Evolutionary conservation across 2,329 filamentous ascomycete genomes (phyloP).

Genomic region (Pleurostoma richardsiae): DNA sequence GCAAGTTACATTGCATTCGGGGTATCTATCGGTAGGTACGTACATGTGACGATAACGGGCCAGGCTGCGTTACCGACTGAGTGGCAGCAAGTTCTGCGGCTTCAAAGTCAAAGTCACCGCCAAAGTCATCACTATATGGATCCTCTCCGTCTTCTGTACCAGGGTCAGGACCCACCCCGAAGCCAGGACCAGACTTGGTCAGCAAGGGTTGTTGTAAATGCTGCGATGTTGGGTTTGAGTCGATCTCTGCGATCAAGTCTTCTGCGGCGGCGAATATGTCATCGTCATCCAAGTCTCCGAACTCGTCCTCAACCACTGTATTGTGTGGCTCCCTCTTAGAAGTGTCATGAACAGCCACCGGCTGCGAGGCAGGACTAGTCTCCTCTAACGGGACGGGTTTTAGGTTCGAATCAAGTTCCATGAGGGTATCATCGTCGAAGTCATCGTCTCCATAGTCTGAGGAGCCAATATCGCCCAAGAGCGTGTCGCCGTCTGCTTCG

Average conservation of each 20-base stretch:
- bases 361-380: background rate
- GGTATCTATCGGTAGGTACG: conserved; percentile 32
- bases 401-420: conserved; percentile 45
- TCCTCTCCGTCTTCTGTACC: conserved; percentile 28
- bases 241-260: conserved; percentile 28
- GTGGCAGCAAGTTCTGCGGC: conserved; percentile 69
- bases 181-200: conserved; percentile 5
- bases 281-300: conserved; percentile 58
- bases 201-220: background rate
- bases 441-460: conserved; percentile 54
- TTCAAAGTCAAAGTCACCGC: conserved; percentile 69
- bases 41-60: conserved; percentile 41
- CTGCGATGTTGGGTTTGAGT: conserved; percentile 17
- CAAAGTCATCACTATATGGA: conserved; percentile 68
- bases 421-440: conserved; percentile 55
- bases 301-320: conserved; percentile 44
- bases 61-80: conserved; percentile 45
- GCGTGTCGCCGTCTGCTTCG: conserved; percentile 5
- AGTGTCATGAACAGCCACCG: background rate
- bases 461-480: conserved; percentile 8
- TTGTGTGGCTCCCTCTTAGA: background rate
- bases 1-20: conserved; percentile 33
- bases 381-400: conserved; percentile 7
- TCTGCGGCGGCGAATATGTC: conserved; percentile 49
- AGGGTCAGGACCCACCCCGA: conserved; percentile 28